Conservation (phyloP, 805 yeast genomes). For the Saccharomycopsis amapae region DNA sequence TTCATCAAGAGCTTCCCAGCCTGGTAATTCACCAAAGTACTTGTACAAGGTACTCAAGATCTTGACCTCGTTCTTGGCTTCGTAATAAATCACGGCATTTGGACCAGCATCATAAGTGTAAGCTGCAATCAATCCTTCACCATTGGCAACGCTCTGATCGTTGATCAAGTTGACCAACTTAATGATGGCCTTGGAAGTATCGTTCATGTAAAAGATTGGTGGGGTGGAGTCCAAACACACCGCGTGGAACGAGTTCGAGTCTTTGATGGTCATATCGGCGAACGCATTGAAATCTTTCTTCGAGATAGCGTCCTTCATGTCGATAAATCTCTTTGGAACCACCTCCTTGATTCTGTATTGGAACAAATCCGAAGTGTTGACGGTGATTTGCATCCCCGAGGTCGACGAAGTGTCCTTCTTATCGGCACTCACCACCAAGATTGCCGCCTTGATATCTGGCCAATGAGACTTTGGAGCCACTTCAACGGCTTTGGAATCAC, state of each 20-base stretch:
- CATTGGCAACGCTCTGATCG: conserved; percentile 37
- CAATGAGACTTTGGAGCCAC: conserved; percentile 80
- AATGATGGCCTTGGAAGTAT: conserved; percentile 69
- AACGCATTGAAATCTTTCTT: conserved; percentile 71
- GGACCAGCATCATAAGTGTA: conserved; percentile 99
- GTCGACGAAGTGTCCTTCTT: conserved; percentile 95
- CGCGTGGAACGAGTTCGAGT: conserved; percentile 96
- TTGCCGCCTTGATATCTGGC: conserved; percentile 90
- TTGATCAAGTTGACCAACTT: conserved; percentile 75
- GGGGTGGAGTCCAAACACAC: conserved; percentile 95
- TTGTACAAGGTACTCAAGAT: conserved; percentile 65
- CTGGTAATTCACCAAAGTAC: conserved; percentile 51
- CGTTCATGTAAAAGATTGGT: conserved; percentile 91
- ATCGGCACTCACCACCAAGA: conserved; percentile 85
- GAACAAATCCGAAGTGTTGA: conserved; percentile 80
- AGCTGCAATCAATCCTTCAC: conserved; percentile 62
- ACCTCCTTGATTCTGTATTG: conserved; percentile 68
- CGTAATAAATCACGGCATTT: conserved; percentile 91
- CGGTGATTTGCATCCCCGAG: conserved; percentile 94
- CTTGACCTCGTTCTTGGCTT: conserved; percentile 61
- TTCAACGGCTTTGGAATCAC: conserved; percentile 90
- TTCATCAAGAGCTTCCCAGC: conserved; percentile 46
- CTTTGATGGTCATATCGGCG: conserved; percentile 91
- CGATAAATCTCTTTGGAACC: conserved; percentile 78
- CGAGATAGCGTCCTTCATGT: conserved; percentile 72